These are phyloP conservation scores for Pythium rhizo-oryzae DNA, from an alignment of 352 stramenopile species.

Conservation along the genomic window DNA sequence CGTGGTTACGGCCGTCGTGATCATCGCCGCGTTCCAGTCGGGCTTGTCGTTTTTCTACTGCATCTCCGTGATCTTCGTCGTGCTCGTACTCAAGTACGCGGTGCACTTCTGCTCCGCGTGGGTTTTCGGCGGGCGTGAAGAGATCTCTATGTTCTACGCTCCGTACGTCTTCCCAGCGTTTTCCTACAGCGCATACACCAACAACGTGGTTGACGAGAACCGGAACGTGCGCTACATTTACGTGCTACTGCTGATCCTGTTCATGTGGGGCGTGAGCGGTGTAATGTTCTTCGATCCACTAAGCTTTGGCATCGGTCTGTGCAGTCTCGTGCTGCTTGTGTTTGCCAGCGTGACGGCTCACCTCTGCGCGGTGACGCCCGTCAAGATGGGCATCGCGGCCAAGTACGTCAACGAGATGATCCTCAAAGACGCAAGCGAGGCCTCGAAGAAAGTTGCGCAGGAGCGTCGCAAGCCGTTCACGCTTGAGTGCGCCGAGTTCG, in stretches of 20 bases:
- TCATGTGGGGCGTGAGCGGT: conserved; percentile 85
- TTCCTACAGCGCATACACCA: conserved; percentile 89
- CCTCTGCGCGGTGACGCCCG: conserved; percentile 80
- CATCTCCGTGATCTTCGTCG: conserved; percentile 83
- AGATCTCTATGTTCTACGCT: conserved; percentile 79
- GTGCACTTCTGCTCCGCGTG: conserved; percentile 64
- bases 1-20: conserved; percentile 34
- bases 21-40: conserved; percentile 46
- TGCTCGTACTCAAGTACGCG: conserved; percentile 77
- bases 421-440: conserved; percentile 80
- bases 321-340: conserved; percentile 79
- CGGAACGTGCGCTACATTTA: conserved; percentile 69
- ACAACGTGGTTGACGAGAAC: conserved; percentile 91
- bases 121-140: conserved; percentile 57
- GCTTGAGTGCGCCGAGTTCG: conserved; percentile 78
- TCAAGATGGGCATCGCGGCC: conserved; percentile 85
- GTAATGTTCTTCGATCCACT: conserved; percentile 93
- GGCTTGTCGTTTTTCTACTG: conserved; percentile 84
- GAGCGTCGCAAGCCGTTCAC: conserved; percentile 68
- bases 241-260: conserved; percentile 64
- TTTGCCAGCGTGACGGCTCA: conserved; percentile 79
- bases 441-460: conserved; percentile 68
- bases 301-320: conserved; percentile 86
- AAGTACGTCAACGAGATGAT: conserved; percentile 92
- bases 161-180: conserved; percentile 92